Conservation (phyloP, 768 basidiomycete species). For the Pilatotrama ljubarskyi region DNA sequence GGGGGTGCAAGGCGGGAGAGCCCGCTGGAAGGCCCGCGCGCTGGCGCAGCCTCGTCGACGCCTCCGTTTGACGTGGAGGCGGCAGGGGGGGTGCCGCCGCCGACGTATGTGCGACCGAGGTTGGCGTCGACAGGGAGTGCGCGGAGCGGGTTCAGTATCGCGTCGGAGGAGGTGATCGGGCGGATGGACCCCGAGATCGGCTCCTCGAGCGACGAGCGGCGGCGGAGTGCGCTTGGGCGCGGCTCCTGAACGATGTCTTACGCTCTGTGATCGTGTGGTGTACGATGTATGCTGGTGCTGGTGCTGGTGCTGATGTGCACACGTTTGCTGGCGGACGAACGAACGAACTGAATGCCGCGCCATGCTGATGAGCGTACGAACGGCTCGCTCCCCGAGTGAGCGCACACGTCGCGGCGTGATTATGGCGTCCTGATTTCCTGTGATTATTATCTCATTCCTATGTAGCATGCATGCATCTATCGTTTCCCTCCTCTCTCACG, state of each 20-base stretch:
- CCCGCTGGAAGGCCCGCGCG: constrained; percentile 2
- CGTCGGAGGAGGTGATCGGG: constrained; percentile 54
- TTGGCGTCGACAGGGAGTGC: constrained; percentile 35
- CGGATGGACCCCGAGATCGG: constrained; percentile 46
- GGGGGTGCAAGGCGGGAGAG: constrained; percentile 1
- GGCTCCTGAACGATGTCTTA: not conserved
- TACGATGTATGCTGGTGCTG: not conserved
- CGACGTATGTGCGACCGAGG: constrained; percentile 28
- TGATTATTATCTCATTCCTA: constrained; percentile 13
- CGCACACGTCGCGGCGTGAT: not conserved
- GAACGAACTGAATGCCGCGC: not conserved
- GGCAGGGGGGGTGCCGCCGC: constrained; percentile 13
- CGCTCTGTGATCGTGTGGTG: not conserved
- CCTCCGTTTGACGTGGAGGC: not conserved
- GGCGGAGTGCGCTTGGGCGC: constrained; percentile 13
- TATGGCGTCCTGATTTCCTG: not conserved
- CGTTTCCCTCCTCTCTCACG: not conserved
- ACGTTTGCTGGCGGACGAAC: not conserved
- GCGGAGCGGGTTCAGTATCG: constrained; percentile 43
- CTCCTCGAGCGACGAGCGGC: constrained; percentile 23
- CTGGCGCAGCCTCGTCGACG: not conserved
- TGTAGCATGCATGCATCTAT: constrained; percentile 23
- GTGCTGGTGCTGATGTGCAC: not conserved
- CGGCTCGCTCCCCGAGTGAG: too few relatives aligned
- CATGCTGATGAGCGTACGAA: not conserved